phyloP scores from a whole-genome alignment of 2,329 filamentous ascomycete species.

The Phialophora verrucosa region DNA sequence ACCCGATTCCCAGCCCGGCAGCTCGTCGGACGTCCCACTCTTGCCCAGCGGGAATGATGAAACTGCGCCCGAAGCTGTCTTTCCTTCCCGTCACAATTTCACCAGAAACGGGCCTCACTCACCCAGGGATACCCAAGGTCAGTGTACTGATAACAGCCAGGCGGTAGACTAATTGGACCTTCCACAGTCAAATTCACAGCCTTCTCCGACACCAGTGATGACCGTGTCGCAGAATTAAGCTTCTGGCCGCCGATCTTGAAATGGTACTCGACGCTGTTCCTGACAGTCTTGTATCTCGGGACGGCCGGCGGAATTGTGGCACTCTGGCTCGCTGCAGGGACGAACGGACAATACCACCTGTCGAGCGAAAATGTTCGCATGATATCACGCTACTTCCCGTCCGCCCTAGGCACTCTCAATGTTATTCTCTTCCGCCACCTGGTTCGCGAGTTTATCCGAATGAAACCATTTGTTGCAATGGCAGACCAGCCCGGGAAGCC shows the following conservation, averaged over 20 bases:
- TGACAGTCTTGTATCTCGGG: slow-evolving; percentile 13
- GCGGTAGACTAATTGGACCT: not conserved
- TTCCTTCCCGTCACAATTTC: not conserved
- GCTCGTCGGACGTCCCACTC: not conserved
- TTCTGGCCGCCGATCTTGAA: slow-evolving; percentile 16
- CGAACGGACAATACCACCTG: slow-evolving; percentile 22
- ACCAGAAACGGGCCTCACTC: not conserved
- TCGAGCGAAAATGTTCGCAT: slow-evolving; percentile 26
- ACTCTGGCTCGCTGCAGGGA: slow-evolving; percentile 17
- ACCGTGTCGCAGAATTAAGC: not conserved
- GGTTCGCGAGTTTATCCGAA: slow-evolving; percentile 21
- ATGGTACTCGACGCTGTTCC: slow-evolving; percentile 16
- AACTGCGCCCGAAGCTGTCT: not conserved
- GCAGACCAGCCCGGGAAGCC: slow-evolving; percentile 10
- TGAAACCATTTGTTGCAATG: slow-evolving; percentile 23
- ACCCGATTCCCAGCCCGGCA: slow-evolving; percentile 5
- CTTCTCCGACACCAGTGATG: not conserved
- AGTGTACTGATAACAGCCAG: not conserved
- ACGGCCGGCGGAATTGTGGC: slow-evolving; percentile 8
- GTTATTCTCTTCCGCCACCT: slow-evolving; percentile 22
- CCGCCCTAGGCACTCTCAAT: slow-evolving; percentile 17
- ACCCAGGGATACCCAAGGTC: not conserved
- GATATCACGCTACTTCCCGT: slow-evolving; percentile 24
- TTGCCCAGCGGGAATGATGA: not conserved
- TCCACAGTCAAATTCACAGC: slow-evolving; percentile 1